Conservation (phyloP, 2,329 filamentous ascomycete genomes). For the Calonectria pteridis region DNA sequence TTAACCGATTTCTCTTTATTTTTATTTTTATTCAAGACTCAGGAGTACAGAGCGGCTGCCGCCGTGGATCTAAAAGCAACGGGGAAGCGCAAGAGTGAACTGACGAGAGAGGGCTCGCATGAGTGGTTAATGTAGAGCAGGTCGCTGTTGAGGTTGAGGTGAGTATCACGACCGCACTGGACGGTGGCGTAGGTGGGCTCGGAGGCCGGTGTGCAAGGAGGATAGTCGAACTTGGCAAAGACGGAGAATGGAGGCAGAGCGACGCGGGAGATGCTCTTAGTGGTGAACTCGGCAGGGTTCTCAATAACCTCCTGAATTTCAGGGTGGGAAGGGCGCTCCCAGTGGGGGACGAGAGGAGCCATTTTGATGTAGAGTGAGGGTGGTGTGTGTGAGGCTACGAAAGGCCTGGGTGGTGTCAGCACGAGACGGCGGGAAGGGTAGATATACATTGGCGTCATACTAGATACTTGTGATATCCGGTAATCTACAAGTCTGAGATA, state of each 20-base stretch:
- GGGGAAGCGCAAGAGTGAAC: conserved; percentile 44
- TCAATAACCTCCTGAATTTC: conserved; percentile 68
- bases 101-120: conserved; percentile 74
- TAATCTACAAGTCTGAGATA: background rate
- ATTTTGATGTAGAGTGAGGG: conserved; percentile 50
- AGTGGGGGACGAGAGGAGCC: conserved; percentile 70
- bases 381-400: conserved; percentile 20
- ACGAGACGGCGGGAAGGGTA: background rate
- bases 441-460: background rate
- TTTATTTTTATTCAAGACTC: background rate
- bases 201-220: conserved; percentile 68
- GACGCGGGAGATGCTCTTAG: conserved; percentile 70
- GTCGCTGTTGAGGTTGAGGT: conserved; percentile 75
- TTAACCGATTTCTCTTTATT: conserved; percentile 24
- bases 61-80: background rate
- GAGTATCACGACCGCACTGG: conserved; percentile 67
- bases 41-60: conserved; percentile 5
- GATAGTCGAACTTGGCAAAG: conserved; percentile 75
- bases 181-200: conserved; percentile 74
- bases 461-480: background rate
- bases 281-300: conserved; percentile 67
- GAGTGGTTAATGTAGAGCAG: conserved; percentile 77
- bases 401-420: conserved; percentile 8
- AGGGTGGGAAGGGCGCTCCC: conserved; percentile 72
- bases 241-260: conserved; percentile 71